These are phyloP conservation scores for Candida suzukii DNA, from an alignment of 805 yeast genomes.

Conservation along the genomic window DNA sequence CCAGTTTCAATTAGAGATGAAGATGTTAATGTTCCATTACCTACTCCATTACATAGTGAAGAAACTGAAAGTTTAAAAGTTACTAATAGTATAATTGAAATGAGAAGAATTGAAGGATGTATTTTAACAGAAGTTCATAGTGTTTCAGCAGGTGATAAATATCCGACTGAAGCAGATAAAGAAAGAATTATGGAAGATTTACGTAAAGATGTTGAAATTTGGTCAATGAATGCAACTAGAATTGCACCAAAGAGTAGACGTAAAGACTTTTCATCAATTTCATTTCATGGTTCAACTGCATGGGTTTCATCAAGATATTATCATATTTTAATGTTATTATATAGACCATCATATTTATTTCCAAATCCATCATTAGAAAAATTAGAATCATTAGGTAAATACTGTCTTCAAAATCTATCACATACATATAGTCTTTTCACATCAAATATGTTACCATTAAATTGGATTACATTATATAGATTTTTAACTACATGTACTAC, in stretches of 20 bases:
- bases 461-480: conserved; percentile 43
- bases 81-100: conserved; percentile 32
- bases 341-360: conserved; percentile 41
- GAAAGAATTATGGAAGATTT: conserved; percentile 23
- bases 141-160: conserved; percentile 29
- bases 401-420: conserved; percentile 37
- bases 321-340: conserved; percentile 37
- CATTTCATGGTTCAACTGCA: conserved; percentile 24
- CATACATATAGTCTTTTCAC: conserved; percentile 39
- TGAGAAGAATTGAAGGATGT: conserved; percentile 40
- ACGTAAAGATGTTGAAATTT: conserved; percentile 29
- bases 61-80: conserved; percentile 34
- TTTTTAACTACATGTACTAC: conserved; percentile 41
- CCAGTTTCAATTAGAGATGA: conserved; percentile 21
- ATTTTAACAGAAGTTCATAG: conserved; percentile 40
- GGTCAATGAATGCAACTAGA: conserved; percentile 14
- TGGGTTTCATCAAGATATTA: conserved; percentile 38
- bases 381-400: conserved; percentile 35
- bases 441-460: conserved; percentile 36
- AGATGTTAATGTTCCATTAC: conserved; percentile 22
- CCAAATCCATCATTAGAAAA: conserved; percentile 36
- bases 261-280: conserved; percentile 3
- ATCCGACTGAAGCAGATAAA: conserved; percentile 11
- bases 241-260: neutral
- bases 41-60: conserved; percentile 30